phyloP scores from a whole-genome alignment of 352 stramenopile species.

The Pythium aristosporum region DNA sequence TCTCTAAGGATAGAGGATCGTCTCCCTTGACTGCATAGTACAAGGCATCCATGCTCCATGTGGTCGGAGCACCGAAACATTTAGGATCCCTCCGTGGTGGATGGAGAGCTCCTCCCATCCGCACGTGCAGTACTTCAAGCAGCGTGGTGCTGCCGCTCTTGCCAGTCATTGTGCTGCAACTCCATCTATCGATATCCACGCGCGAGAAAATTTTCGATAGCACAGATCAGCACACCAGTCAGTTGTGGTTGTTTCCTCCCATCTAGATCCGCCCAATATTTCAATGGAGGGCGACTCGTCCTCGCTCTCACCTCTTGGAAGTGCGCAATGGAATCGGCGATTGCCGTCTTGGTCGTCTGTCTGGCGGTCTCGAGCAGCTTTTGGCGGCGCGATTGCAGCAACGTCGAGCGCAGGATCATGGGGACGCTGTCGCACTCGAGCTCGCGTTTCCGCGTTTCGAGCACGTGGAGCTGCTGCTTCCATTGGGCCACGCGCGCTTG shows the following conservation, averaged over 20 bases:
- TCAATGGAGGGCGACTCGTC: neutral
- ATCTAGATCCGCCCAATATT: neutral
- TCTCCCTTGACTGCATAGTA: too few relatives aligned
- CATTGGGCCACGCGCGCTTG: constrained; percentile 45
- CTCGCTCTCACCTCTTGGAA: constrained; percentile 48
- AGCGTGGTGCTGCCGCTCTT: constrained; percentile 37
- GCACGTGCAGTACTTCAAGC: neutral
- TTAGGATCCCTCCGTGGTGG: too few relatives aligned
- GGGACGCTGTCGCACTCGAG: constrained; percentile 29
- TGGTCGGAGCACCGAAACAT: too few relatives aligned
- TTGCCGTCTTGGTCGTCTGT: constrained; percentile 37
- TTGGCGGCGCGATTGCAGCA: constrained; percentile 10
- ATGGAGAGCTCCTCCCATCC: neutral
- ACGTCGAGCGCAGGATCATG: constrained; percentile 22
- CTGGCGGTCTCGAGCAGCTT: constrained; percentile 32
- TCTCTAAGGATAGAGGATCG: too few relatives aligned
- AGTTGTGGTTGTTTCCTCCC: neutral
- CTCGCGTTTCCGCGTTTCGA: constrained; percentile 46
- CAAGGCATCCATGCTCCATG: too few relatives aligned
- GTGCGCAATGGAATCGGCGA: constrained; percentile 47
- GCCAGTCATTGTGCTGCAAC: constrained; percentile 53
- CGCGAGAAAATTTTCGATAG: constrained; percentile 13
- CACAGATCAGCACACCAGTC: too few relatives aligned
- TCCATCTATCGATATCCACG: constrained; percentile 46
- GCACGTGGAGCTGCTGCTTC: constrained; percentile 47